Conservation (phyloP, 2,329 filamentous ascomycete genomes). For the Cercospora beticola region DNA sequence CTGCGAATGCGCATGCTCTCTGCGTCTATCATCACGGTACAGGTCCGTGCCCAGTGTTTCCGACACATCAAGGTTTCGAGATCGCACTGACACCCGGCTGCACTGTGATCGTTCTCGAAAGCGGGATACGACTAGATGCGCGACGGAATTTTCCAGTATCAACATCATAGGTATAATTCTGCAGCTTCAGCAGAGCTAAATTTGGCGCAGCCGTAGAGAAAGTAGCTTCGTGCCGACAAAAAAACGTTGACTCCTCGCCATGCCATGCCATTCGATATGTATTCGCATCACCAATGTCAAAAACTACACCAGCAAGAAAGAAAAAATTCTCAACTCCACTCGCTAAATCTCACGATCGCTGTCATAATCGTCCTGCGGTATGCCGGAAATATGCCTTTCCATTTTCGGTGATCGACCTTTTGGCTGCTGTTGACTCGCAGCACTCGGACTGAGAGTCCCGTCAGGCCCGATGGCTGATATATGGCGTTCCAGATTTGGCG, state of each 20-base stretch:
- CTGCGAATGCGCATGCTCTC: no score
- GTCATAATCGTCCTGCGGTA: slow-evolving; percentile 22
- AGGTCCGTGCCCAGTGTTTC: no score
- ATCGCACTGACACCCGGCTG: no score
- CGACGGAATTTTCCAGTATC: no score
- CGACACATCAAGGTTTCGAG: no score
- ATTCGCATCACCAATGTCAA: neutral
- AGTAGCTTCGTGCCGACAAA: no score
- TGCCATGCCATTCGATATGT: neutral
- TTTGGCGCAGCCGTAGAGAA: no score
- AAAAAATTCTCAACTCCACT: neutral
- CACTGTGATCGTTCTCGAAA: no score
- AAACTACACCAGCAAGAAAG: neutral
- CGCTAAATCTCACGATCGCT: slow-evolving; percentile 13
- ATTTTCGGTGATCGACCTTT: slow-evolving; percentile 9
- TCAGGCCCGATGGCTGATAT: slow-evolving; percentile 15
- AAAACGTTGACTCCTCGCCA: neutral
- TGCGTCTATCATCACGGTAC: no score
- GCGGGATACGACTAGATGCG: no score
- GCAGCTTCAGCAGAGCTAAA: no score
- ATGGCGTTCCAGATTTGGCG: slow-evolving; percentile 16
- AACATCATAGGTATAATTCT: no score
- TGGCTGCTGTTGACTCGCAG: neutral
- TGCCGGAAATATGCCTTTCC: slow-evolving; percentile 21
- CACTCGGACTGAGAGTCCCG: slow-evolving; percentile 3